Evolutionary conservation across 352 stramenopile species (phyloP).

Genomic region (Globisporangium solare): DNA sequence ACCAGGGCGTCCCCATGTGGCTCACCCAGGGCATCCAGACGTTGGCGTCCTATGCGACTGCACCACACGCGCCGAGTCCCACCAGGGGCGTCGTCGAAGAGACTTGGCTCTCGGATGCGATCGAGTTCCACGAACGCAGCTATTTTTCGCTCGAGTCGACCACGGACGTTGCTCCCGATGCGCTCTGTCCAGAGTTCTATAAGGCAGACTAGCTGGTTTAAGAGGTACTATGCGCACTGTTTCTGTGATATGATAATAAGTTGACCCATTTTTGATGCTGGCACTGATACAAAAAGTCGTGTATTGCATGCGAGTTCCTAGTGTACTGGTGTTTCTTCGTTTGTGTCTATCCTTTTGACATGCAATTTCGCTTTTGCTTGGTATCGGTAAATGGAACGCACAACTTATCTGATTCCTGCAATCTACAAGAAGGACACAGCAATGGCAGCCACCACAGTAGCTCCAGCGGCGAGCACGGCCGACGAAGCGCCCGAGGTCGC

Average conservation of each 20-base stretch:
- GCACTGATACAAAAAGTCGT: too few species aligned
- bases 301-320: too few species aligned
- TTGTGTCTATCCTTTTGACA: too few species aligned
- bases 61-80: too few species aligned
- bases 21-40: slow-evolving; percentile 27
- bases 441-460: too few species aligned
- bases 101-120: slow-evolving; percentile 11
- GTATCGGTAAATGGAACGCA: too few species aligned
- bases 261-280: too few species aligned
- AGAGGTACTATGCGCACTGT: too few species aligned
- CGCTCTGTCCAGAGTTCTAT: slow-evolving; percentile 55
- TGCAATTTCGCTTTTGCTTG: too few species aligned
- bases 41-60: slow-evolving; percentile 25
- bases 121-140: slow-evolving; percentile 52
- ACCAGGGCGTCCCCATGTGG: slow-evolving; percentile 4
- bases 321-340: too few species aligned
- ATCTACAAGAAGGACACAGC: not conserved
- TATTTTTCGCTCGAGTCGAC: slow-evolving; percentile 61
- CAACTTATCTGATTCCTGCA: not conserved
- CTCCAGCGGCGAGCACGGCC: not conserved
- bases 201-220: not conserved
- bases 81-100: slow-evolving; percentile 3
- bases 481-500: not conserved
- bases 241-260: not conserved
- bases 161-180: slow-evolving; percentile 42